Base-by-base conservation (phyloP, 768 basidiomycete genomes). In the Ramaria sp. region DNA sequence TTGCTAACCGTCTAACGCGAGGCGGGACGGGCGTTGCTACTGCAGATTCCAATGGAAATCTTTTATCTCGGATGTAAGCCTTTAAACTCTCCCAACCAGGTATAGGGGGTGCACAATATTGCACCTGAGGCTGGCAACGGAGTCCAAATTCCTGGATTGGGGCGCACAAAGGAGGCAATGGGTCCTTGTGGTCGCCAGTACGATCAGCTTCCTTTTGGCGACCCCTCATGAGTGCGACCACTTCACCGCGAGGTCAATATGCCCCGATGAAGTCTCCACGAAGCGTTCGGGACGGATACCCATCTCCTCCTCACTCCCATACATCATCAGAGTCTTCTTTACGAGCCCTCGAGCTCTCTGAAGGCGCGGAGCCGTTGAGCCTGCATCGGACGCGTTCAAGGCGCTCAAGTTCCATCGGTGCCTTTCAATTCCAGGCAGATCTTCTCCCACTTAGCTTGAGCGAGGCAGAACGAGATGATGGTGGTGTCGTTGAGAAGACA, bases 401-500 rank as follows among this genome's bases (percentile, higher is more conserved):
- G 53, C 77, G 86, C 20, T 81, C 86, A 1, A 82, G 84, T 68
- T 90, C 88, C 50, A 69, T 84, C 48, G 76, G 83, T 7, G 84
- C 84, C 7, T 91, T 92, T 67, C 82, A 91, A 62, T 91, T 91
- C 63, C 81, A 87, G 66, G 76, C 76, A 47, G 84, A 88, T 61
- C 71, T 92, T 64, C 72, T 93, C 37, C 91, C 89, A 1, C 73
- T 92, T 48, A 91, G 87, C 65, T 68, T 91, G 59, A 85, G 86
- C 51, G 87, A 90, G 58, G 79, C 82, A 11, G 82, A 82, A 20
- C 68, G 72, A 43, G 65, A 75, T 12, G 69, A 73, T 41, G 79
- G 77, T 45, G 67, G 61, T 33, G 54, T 54, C 3, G 70, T 74
- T 27, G 88, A 90, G 65, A 92, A 89, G 68, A 88, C 70, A 61